Percentiles rank a stretch among this genome's conserved stretches.
phyloP scores from a whole-genome alignment of 2,329 filamentous ascomycete genomes.

The Bisporella sp. region DNA sequence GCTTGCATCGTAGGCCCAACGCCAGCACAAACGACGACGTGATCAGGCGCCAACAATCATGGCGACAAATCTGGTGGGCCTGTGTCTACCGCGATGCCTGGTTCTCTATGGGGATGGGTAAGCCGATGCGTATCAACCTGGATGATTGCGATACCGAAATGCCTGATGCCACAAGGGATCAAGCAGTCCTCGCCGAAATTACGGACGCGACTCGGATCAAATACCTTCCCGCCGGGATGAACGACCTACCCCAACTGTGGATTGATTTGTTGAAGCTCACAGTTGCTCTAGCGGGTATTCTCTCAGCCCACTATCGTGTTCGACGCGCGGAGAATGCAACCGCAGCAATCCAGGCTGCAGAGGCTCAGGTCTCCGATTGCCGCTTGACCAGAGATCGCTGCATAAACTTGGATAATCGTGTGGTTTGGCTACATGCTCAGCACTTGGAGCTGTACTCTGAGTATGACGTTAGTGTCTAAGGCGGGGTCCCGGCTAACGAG shows the following conservation, averaged over 20 bases:
- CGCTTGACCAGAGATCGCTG: not conserved
- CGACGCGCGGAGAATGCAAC: not conserved
- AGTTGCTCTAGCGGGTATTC: not conserved
- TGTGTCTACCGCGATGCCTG: slow-evolving; percentile 34
- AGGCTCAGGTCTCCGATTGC: not conserved
- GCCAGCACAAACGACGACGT: not conserved
- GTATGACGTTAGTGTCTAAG: too few species aligned
- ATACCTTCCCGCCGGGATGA: not conserved
- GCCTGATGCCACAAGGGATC: not conserved
- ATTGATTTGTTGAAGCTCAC: not conserved
- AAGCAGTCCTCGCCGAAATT: not conserved
- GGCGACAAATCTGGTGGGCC: slow-evolving; percentile 34
- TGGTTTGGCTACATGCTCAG: too few species aligned
- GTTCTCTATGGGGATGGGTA: slow-evolving; percentile 32
- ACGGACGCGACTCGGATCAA: not conserved
- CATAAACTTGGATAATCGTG: too few species aligned
- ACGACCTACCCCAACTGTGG: not conserved
- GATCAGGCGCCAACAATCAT: slow-evolving; percentile 18
- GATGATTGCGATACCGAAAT: slow-evolving; percentile 29
- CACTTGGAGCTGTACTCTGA: too few species aligned
- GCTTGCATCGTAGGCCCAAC: slow-evolving; percentile 29
- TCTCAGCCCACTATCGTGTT: not conserved
- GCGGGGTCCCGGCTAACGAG: too few species aligned
- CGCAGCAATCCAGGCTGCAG: not conserved
- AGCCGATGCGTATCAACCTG: slow-evolving; percentile 32